Evolutionary conservation across 352 stramenopile genomes (phyloP).

Genomic region (Phytophthora aleatoria): DNA sequence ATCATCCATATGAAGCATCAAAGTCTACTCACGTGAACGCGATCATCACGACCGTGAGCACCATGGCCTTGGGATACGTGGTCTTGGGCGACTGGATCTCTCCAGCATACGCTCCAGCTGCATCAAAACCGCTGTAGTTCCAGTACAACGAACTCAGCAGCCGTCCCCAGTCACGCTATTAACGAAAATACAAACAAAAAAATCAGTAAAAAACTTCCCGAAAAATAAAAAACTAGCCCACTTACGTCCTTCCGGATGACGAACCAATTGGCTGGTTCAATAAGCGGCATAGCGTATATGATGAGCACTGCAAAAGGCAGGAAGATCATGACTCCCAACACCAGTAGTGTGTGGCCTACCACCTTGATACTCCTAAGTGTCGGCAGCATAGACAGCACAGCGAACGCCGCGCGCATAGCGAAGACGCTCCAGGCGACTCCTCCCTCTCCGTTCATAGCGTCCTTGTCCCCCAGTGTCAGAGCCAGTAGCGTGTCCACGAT

Average conservation of each 20-base stretch:
- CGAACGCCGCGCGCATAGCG: constrained; percentile 52
- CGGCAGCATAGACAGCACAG: constrained; percentile 73
- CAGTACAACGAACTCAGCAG: constrained; percentile 80
- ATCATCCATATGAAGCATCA: neutral
- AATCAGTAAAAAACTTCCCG: constrained; percentile 1
- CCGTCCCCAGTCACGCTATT: constrained; percentile 60
- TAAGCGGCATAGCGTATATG: constrained; percentile 52
- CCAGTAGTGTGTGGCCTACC: constrained; percentile 63
- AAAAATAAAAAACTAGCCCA: neutral
- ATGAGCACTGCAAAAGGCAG: constrained; percentile 70
- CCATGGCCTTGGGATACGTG: constrained; percentile 80
- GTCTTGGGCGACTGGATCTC: constrained; percentile 73
- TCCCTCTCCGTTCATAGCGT: constrained; percentile 15
- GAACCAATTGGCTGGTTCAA: constrained; percentile 72
- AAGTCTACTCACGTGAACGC: constrained; percentile 60
- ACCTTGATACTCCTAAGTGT: constrained; percentile 75
- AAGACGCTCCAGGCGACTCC: constrained; percentile 45
- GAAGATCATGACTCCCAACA: constrained; percentile 73
- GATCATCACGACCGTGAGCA: constrained; percentile 77
- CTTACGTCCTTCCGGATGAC: constrained; percentile 58
- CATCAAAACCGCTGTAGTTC: constrained; percentile 86
- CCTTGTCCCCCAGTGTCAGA: constrained; percentile 36
- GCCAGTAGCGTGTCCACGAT: constrained; percentile 75
- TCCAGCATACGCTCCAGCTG: constrained; percentile 69
- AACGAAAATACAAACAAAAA: constrained; percentile 1